Percentiles rank a stretch among this genome's conserved stretches.
Evolutionary conservation across 352 stramenopile species (phyloP).

Genomic region (Pythium folliculosum): DNA sequence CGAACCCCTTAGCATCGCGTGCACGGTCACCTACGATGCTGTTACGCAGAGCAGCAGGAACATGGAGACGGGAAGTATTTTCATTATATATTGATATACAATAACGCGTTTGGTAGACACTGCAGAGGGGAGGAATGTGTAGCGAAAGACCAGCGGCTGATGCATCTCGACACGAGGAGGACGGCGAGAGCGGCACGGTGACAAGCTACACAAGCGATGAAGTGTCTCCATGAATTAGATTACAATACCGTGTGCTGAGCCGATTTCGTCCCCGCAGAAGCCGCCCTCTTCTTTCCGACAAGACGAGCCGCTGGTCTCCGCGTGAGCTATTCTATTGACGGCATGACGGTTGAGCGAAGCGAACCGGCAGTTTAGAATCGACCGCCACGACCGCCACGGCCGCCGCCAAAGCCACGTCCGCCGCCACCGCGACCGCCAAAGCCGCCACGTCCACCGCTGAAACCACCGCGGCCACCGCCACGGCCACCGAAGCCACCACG

Average conservation of each 20-base stretch:
- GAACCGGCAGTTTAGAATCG: conserved; percentile 30
- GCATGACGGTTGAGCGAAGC: conserved; percentile 1
- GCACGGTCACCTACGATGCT: not conserved
- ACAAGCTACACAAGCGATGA: not conserved
- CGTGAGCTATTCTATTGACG: conserved; percentile 30
- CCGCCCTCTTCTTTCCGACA: not conserved
- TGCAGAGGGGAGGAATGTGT: not conserved
- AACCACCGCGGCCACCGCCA: conserved; percentile 43
- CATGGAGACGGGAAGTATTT: conserved; percentile 14
- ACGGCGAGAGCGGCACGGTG: not conserved
- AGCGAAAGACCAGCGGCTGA: conserved; percentile 1
- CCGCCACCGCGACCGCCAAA: conserved; percentile 40
- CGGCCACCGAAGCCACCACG: conserved; percentile 31
- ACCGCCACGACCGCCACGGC: conserved; percentile 33
- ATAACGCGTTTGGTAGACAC: conserved; percentile 22
- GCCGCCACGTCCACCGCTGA: conserved; percentile 32
- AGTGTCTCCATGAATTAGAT: conserved; percentile 28
- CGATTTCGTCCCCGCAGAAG: not conserved
- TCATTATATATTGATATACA: conserved; percentile 36
- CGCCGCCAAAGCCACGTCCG: conserved; percentile 36
- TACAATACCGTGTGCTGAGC: conserved; percentile 23
- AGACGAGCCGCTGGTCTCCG: conserved; percentile 3
- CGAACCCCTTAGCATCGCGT: too few species aligned
- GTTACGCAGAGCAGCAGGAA: not conserved
- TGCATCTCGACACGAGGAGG: not conserved